Conservation (phyloP, 305 asterid species). For the Withania somnifera region DNA sequence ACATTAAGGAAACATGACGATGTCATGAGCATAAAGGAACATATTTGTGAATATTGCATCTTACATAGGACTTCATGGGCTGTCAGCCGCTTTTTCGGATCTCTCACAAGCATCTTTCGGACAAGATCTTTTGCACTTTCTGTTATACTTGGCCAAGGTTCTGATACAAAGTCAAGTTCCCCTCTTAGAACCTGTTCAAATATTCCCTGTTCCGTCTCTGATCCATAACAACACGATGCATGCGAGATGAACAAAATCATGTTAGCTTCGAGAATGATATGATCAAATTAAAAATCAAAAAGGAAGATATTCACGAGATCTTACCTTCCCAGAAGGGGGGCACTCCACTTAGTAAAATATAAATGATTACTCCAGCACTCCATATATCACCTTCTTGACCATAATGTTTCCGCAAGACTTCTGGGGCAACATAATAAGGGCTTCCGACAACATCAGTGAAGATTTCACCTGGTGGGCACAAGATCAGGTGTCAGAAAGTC, state of each 20-base stretch:
- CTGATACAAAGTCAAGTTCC: slow-evolving; percentile 71
- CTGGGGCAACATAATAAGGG: slow-evolving; percentile 71
- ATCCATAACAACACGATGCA: neutral
- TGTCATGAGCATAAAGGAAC: neutral
- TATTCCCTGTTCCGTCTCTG: slow-evolving; percentile 94
- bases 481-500: neutral
- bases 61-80: slow-evolving; percentile 94
- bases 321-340: slow-evolving; percentile 75
- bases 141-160: slow-evolving; percentile 88
- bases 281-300: neutral
- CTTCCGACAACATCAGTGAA: slow-evolving; percentile 67
- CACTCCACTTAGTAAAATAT: slow-evolving; percentile 52
- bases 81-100: slow-evolving; percentile 68
- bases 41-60: slow-evolving; percentile 3
- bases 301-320: neutral
- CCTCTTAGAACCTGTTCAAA: slow-evolving; percentile 78
- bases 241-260: neutral
- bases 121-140: slow-evolving; percentile 78
- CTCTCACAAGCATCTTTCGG: slow-evolving; percentile 67
- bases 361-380: slow-evolving; percentile 66
- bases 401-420: slow-evolving; percentile 43
- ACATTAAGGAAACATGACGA: neutral
- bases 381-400: slow-evolving; percentile 56
- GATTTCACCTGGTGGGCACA: neutral
- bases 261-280: neutral